Evolutionary conservation across 2,329 filamentous ascomycete species (phyloP).

Genomic region (Verticillium nonalfalfae): DNA sequence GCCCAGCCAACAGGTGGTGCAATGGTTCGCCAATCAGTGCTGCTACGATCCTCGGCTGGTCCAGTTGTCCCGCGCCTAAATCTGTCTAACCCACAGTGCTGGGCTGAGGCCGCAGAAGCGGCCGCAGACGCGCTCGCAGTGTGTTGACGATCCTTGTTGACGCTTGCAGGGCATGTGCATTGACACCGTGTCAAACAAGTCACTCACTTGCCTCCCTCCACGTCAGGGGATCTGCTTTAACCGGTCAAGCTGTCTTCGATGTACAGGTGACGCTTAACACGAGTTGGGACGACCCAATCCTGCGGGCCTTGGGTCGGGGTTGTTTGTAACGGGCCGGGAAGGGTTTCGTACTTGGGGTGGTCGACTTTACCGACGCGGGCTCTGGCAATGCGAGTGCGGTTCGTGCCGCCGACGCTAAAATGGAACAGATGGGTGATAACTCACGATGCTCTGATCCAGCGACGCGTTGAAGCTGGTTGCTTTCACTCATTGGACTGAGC

Average conservation of each 20-base stretch:
- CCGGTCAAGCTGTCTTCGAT: no score
- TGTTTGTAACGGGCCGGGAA: not conserved
- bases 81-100: slow-evolving; percentile 10
- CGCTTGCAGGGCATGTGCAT: not conserved
- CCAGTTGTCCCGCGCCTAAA: slow-evolving; percentile 5
- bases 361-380: not conserved
- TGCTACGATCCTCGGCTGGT: slow-evolving; percentile 1
- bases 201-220: not conserved
- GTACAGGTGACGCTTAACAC: not conserved
- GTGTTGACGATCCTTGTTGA: not conserved
- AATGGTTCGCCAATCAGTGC: not conserved
- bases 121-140: slow-evolving; percentile 8
- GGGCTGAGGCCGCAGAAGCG: slow-evolving; percentile 11
- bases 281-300: not conserved
- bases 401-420: not conserved
- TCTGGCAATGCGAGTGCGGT: not conserved
- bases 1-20: not conserved
- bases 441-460: not conserved
- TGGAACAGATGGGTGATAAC: not conserved
- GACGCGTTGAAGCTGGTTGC: no score
- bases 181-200: not conserved
- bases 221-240: not conserved
- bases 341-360: not conserved
- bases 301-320: not conserved
- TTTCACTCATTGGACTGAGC: no score